Evolutionary conservation across 1,139 yeast genomes (phyloP), one percentile per base, ranked within the genome.

Genomic region (Diutina neorugosa): DNA sequence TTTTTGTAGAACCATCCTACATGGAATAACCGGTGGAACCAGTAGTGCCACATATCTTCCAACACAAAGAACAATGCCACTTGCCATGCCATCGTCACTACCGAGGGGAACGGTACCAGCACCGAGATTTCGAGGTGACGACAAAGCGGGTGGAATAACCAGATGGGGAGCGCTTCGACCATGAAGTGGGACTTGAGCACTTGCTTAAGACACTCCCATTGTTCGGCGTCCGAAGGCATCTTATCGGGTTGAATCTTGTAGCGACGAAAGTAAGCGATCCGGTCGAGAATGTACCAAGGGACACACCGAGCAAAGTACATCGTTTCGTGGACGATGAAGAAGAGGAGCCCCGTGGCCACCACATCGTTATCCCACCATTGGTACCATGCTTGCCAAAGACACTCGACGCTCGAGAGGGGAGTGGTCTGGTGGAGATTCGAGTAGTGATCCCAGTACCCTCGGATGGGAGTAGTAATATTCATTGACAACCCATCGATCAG

Each of bases 31-130:
- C 98, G 81, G 70, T 91, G 98, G 65, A 86, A 84, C 86, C 94
- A 85, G 74, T 91, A 91, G 69, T 91, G 98, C 97, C 97, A 91
- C 56, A 89, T 76, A 65, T 91, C 98, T 70, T 91, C 98, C 60
- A 86, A 69, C 51, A 88, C 76, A 68, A 91, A 91, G 70, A 91
- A 89, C 5, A 86, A 61, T 4, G 78, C 74, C 54, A 90, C 77
- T 67, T 91, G 98, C 52, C 71, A 61, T 31, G 71, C 66, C 73
- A 87, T 81, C 37, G 78, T 77, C 54, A 69, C 69, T 65, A 73
- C 65, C 12, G 77, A 62, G 44, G 97, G 97, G 76, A 91, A 90
- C 19, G 97, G 96, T 8, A 90, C 96, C 51, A 78, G 76, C 61
- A 82, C 80, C 14, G 82, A 70, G 60, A 91, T 86, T 57, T 93